A percentile compares a stretch with the other conserved stretches of the same genome.
These are phyloP conservation scores for Trichoderma gamsii DNA, from an alignment of 495 filamentous ascomycete genomes.

Conservation along the genomic window DNA sequence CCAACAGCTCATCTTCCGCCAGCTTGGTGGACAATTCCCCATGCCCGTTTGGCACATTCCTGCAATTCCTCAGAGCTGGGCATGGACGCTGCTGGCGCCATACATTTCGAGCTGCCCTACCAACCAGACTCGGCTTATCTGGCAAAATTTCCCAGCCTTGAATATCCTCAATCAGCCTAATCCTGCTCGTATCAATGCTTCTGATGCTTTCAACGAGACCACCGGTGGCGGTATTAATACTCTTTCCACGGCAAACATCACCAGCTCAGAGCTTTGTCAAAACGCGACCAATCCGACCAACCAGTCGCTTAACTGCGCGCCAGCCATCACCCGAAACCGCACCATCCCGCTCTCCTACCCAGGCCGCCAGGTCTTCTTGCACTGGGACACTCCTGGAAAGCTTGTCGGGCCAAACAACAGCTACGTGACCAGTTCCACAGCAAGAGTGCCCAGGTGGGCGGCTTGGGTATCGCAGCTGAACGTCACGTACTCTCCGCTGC, in stretches of 20 bases:
- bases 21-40: constrained; percentile 76
- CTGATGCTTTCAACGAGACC: constrained; percentile 50
- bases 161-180: constrained; percentile 74
- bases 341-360: constrained; percentile 65
- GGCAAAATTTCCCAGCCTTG: constrained; percentile 84
- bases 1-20: constrained; percentile 84
- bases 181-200: constrained; percentile 52
- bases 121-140: constrained; percentile 68
- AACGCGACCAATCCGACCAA: constrained; percentile 41
- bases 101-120: constrained; percentile 75
- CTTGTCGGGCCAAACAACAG: constrained; percentile 73
- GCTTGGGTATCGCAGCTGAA: constrained; percentile 82
- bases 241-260: constrained; percentile 25
- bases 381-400: constrained; percentile 67
- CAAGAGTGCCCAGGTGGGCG: constrained; percentile 58
- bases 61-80: constrained; percentile 79
- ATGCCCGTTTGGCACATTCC: constrained; percentile 83
- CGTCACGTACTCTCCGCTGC: constrained; percentile 69
- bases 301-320: constrained; percentile 48
- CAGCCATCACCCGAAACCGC: constrained; percentile 62
- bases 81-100: constrained; percentile 78
- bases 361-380: constrained; percentile 62
- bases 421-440: constrained; percentile 61
- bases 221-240: constrained; percentile 44
- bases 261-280: constrained; percentile 39